Conservation (phyloP, 1,284 basidiomycete genomes). For the Fomitopsis pinicola region DNA sequence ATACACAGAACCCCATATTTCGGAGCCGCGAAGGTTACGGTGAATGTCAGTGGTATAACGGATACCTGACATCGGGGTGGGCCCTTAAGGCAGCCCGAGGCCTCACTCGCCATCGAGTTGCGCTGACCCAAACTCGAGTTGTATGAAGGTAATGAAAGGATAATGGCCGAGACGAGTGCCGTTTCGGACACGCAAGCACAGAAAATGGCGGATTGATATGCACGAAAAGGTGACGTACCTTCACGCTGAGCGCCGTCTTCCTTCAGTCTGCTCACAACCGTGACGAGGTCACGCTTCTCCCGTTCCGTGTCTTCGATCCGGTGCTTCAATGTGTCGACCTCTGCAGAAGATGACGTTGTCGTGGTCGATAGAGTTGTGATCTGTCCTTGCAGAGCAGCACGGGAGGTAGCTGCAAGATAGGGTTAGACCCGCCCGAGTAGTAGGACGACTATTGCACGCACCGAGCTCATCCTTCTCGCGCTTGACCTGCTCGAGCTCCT, state of each 20-base stretch:
- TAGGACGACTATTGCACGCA: constrained; percentile 28
- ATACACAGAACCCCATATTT: no score
- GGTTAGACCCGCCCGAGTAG: background rate
- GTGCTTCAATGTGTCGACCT: constrained; percentile 51
- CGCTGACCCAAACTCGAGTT: no score
- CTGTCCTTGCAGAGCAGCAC: constrained; percentile 49
- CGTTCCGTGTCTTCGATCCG: constrained; percentile 68
- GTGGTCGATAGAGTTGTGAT: constrained; percentile 48
- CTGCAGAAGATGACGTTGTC: constrained; percentile 55
- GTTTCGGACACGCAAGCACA: background rate
- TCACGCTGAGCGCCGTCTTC: constrained; percentile 67
- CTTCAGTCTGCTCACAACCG: constrained; percentile 68
- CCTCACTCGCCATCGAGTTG: no score
- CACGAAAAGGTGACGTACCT: constrained; percentile 34
- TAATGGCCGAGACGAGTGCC: no score
- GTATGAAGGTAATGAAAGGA: no score
- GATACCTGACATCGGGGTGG: no score
- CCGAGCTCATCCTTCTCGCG: constrained; percentile 62
- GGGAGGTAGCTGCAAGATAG: constrained; percentile 40
- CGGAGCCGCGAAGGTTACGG: no score
- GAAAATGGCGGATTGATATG: background rate
- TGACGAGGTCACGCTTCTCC: constrained; percentile 77
- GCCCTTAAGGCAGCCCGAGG: no score
- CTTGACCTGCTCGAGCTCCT: constrained; percentile 50
- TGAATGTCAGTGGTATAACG: no score